A percentile compares a stretch with the other conserved stretches of the same genome.
Evolutionary conservation across 2,329 filamentous ascomycete genomes (phyloP).

Genomic region (Intubia oerlemansii): DNA sequence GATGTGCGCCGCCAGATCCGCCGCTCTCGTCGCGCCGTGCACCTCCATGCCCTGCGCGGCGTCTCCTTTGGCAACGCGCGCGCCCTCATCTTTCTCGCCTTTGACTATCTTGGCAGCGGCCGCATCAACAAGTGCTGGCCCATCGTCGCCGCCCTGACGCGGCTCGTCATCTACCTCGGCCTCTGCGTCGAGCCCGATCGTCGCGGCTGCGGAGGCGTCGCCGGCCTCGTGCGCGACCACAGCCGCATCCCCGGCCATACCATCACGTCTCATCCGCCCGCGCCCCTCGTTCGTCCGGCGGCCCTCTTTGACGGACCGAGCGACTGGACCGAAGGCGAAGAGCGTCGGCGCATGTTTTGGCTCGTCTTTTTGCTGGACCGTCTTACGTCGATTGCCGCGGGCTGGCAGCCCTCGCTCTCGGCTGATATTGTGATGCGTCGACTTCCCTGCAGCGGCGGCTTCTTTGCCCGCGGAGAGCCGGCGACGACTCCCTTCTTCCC

Average conservation of each 20-base stretch:
- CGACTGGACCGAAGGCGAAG: constrained; percentile 14
- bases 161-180: constrained; percentile 17
- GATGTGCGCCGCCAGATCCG: constrained; percentile 1
- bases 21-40: constrained; percentile 8
- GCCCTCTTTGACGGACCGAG: constrained; percentile 10
- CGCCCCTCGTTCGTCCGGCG: constrained; percentile 11
- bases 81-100: constrained; percentile 14
- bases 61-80: constrained; percentile 15
- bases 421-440: constrained; percentile 13
- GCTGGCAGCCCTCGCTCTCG: constrained; percentile 15
- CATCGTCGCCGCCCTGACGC: constrained; percentile 15
- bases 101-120: constrained; percentile 11
- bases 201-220: too few relatives aligned
- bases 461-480: constrained; percentile 13
- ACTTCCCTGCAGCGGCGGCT: constrained; percentile 13
- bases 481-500: constrained; percentile 14
- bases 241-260: too few relatives aligned
- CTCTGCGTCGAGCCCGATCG: constrained; percentile 15
- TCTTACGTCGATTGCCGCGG: constrained; percentile 11
- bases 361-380: constrained; percentile 16
- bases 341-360: constrained; percentile 15
- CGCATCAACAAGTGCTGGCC: constrained; percentile 14
- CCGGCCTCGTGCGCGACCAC: too few relatives aligned
- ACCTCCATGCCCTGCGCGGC: constrained; percentile 13
- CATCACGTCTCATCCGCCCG: too few relatives aligned